Base-by-base conservation (phyloP, 805 yeast genomes). In the Kodamaea kaohsiungensis region DNA sequence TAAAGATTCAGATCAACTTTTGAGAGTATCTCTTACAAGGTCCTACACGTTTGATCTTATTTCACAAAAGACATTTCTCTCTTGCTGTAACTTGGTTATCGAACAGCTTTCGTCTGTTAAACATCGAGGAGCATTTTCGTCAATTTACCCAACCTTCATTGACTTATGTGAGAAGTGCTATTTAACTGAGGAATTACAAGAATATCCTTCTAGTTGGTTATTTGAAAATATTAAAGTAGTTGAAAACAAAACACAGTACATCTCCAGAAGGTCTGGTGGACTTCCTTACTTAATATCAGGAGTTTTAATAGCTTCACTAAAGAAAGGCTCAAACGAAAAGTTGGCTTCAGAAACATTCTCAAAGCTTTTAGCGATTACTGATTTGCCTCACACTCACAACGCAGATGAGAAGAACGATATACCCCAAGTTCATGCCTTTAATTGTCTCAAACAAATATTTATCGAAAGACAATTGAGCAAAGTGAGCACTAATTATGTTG, bases 351-450 rank as follows among this genome's bases (percentile, higher is more conserved):
- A 64, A 7, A 81, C 96, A 0, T 81, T 90, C 60, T 69, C 72
- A 0, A 63, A 71, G 39, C 71, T 93, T 9, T 57, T 84, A 12
- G 65, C 64, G 12, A 80, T 91, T 33, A 91, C 96, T 0, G 59
- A 70, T 7, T 53, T 65, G 6, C 85, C 87, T 0, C 74, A 81
- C 3, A 69, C 66, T 12, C 75, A 73, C 27, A 69, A 75, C 39
- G 81, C 77, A 10, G 85, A 78, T 43, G 78, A 77, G 30, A 86
- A 81, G 53, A 77, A 83, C 57, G 96, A 89, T 63, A 75, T 91
- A 13, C 95, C 98, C 0, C 98, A 92, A 64, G 97, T 93, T 0
- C 96, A 93, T 71, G 98, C 98, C 0, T 85, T 90, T 65, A 93
- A 93, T 65, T 87, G 96, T 65, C 81, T 95, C 53, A 84, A 82